phyloP scores from a whole-genome alignment of 495 filamentous ascomycete species.

The Xylaria acuta region DNA sequence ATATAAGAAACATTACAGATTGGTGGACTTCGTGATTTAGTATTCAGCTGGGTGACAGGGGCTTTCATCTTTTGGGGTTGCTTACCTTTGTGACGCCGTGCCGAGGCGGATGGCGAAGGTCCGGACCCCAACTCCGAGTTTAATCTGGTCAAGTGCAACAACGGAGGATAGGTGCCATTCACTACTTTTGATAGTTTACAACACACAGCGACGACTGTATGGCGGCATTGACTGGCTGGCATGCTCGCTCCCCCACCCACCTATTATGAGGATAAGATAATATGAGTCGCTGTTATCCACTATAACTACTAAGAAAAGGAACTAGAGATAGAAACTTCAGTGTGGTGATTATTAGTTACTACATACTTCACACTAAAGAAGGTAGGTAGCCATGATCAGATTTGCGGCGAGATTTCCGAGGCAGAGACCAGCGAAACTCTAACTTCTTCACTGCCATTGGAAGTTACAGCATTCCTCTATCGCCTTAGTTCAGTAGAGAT shows the following conservation, averaged over 20 bases:
- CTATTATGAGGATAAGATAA: not conserved
- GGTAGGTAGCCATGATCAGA: not conserved
- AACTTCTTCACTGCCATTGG: not conserved
- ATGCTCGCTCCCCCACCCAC: not conserved
- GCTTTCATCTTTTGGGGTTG: constrained; percentile 3
- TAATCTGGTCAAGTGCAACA: not conserved
- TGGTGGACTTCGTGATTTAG: constrained; percentile 10
- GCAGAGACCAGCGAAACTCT: not conserved
- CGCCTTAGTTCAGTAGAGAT: not conserved
- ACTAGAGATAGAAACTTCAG: not conserved
- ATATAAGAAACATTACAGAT: not conserved
- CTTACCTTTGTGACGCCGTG: constrained; percentile 7
- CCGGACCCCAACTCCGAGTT: constrained; percentile 7
- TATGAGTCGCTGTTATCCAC: not conserved
- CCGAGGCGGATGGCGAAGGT: constrained; percentile 16
- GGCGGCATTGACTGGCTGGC: not conserved
- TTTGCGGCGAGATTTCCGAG: not conserved
- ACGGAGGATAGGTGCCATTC: constrained; percentile 5
- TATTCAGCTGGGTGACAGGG: not conserved
- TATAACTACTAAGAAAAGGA: not conserved
- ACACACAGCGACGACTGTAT: not conserved
- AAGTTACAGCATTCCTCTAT: not conserved
- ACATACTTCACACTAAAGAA: not conserved
- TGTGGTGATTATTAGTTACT: not conserved
- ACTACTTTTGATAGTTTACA: not conserved